Percentiles rank a stretch among this genome's conserved stretches.
phyloP scores from a whole-genome alignment of 805 yeast genomes.

The Wickerhamomyces strasburgensis region DNA sequence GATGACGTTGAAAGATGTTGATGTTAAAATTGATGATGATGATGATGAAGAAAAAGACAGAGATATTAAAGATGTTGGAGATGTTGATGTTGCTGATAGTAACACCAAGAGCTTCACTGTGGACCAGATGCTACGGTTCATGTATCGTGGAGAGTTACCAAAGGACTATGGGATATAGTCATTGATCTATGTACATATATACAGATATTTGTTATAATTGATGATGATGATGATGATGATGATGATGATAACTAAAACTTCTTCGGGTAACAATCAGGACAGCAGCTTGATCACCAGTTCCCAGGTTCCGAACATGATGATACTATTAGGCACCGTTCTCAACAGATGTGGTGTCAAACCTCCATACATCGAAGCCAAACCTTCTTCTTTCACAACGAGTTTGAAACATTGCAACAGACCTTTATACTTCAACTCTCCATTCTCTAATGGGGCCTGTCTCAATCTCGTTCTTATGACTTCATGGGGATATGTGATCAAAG shows the following conservation, averaged over 20 bases:
- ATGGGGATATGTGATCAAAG: slow-evolving; percentile 91
- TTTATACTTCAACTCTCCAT: slow-evolving; percentile 80
- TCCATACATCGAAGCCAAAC: slow-evolving; percentile 89
- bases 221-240: too few species aligned
- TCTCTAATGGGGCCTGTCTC: slow-evolving; percentile 85
- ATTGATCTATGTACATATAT: too few species aligned
- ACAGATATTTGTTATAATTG: too few species aligned
- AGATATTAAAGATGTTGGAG: too few species aligned
- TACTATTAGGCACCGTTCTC: slow-evolving; percentile 96
- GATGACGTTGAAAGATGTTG: slow-evolving; percentile 6
- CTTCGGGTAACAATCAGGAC: slow-evolving; percentile 25
- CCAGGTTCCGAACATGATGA: slow-evolving; percentile 99
- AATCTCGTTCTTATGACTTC: slow-evolving; percentile 94
- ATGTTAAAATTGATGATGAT: slow-evolving; percentile 2
- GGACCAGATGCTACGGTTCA: slow-evolving; percentile 38
- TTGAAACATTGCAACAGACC: slow-evolving; percentile 86
- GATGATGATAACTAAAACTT: neutral
- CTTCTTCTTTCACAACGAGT: slow-evolving; percentile 86
- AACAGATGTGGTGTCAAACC: slow-evolving; percentile 95
- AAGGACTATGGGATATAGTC: neutral
- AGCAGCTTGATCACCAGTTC: slow-evolving; percentile 68
- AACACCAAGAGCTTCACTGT: slow-evolving; percentile 26
- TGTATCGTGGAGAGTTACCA: slow-evolving; percentile 38
- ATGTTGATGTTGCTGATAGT: slow-evolving; percentile 1
- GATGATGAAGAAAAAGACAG: slow-evolving; percentile 11